phyloP scores from a whole-genome alignment of 1,284 basidiomycete genomes.

The Boletellus dicymbophilus region DNA sequence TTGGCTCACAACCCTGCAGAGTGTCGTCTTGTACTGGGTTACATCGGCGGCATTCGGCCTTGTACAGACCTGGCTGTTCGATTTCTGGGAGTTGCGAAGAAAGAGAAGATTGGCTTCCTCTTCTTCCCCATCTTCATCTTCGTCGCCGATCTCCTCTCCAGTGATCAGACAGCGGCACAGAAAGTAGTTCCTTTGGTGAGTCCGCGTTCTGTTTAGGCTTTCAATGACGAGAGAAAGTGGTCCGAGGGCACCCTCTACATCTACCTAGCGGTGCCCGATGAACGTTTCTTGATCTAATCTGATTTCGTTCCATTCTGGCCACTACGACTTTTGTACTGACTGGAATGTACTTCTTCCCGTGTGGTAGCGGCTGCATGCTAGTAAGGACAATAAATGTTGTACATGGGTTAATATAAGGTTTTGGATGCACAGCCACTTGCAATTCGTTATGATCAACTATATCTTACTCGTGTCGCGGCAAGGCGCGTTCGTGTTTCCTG shows the following conservation, averaged over 20 bases:
- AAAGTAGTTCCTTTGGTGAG: slow-evolving; percentile 19
- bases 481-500: slow-evolving; percentile 52
- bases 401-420: neutral
- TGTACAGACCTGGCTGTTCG: slow-evolving; percentile 76
- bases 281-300: slow-evolving; percentile 87
- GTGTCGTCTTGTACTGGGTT: slow-evolving; percentile 82
- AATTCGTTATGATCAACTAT: slow-evolving; percentile 75
- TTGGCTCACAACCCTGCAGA: slow-evolving; percentile 42
- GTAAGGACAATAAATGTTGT: no score
- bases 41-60: slow-evolving; percentile 82
- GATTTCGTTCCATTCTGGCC: slow-evolving; percentile 39
- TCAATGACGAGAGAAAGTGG: slow-evolving; percentile 73
- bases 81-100: slow-evolving; percentile 58
- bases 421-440: slow-evolving; percentile 29
- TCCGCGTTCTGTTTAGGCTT: slow-evolving; percentile 18
- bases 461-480: slow-evolving; percentile 93
- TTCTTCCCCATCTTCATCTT: slow-evolving; percentile 2
- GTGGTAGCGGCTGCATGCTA: neutral
- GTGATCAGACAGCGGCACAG: slow-evolving; percentile 1
- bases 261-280: slow-evolving; percentile 49
- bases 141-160: slow-evolving; percentile 1
- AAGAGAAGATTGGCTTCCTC: slow-evolving; percentile 30
- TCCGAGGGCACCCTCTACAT: slow-evolving; percentile 56
- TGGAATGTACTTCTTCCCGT: neutral
- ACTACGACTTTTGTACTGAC: slow-evolving; percentile 9